Evolutionary conservation across 116 monocot species (phyloP), one percentile per base, ranked within the genome.

Genomic region (Zostera marina): DNA sequence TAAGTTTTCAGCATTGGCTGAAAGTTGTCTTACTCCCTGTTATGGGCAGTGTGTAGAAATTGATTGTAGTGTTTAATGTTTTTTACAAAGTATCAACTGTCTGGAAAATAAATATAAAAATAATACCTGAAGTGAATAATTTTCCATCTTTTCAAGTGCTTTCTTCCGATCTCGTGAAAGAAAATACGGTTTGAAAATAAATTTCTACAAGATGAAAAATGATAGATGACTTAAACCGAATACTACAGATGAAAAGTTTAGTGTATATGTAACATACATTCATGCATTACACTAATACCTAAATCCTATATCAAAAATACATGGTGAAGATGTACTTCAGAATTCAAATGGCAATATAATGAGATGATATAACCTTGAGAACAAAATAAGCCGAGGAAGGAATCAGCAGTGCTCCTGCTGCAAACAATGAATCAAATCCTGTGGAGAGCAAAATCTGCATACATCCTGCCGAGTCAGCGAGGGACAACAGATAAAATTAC

Each of bases 381-480:
- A 90, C 22, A 71, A 98, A 81, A 79, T 98, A 98, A 54, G 90
- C 74, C 17, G 81, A 81, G 14, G 98, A 79, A 55, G 98, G 98
- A 51, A 90, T 73, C n/a, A 81, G 41, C 51, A 98, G 68, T 63
- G 86, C 76, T 52, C 86, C 76, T 41, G 81, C 65, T 42, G 83
- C 83, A 58, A 81, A 54, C 25, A 68, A 22, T 39, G 75, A 58
- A 66, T 76, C 70, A 39, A 98, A 62, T 56, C 80, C 82, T 61
- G 63, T 64, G 42, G 78, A 83, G 63, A 98, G 98, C 53, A 90
- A 73, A n/a, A 98, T 72, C 98, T 98, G 72, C 63, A 78, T 19
- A 47, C 22, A 61, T 46, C n/a, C 25, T 22, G 20, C 59, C 12
- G 42, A 43, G 16, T 59, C 44, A 59, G 42, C 32, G 10, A 56